A percentile compares a stretch with the other conserved stretches of the same genome.
phyloP scores from a whole-genome alignment of 78 protist species.

The Dictyostelium firmibasis region DNA sequence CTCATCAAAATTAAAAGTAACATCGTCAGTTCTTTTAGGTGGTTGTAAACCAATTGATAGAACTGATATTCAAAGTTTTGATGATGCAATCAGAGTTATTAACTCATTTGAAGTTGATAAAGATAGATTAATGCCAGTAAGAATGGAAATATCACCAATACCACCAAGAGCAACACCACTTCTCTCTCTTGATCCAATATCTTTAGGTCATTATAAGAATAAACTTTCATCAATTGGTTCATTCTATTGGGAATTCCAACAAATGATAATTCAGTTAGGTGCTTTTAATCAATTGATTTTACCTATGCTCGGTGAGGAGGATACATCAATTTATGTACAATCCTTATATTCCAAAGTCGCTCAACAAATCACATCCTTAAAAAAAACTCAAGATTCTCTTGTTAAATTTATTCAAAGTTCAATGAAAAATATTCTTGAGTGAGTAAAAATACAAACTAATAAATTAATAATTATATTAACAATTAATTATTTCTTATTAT shows the following conservation, averaged over 20 bases:
- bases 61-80: not conserved
- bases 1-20: not conserved
- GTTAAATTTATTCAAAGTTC: not conserved
- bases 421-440: not conserved
- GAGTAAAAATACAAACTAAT: not conserved
- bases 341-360: not conserved
- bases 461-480: too few relatives aligned
- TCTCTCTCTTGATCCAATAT: not conserved
- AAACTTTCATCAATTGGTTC: not conserved
- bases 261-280: not conserved
- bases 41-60: not conserved
- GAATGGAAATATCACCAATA: not conserved
- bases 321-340: not conserved
- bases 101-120: not conserved
- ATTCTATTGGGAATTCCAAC: not conserved
- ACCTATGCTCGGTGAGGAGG: not conserved
- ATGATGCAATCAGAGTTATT: not conserved
- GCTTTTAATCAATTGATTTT: not conserved
- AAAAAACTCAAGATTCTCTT: not conserved
- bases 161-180: conserved; percentile 3
- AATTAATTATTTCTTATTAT: too few relatives aligned
- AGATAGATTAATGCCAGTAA: not conserved
- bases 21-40: not conserved
- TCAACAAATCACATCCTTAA: not conserved
- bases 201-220: not conserved